Conservation (phyloP, 2,329 filamentous ascomycete genomes). For the Botrytis fabae region DNA sequence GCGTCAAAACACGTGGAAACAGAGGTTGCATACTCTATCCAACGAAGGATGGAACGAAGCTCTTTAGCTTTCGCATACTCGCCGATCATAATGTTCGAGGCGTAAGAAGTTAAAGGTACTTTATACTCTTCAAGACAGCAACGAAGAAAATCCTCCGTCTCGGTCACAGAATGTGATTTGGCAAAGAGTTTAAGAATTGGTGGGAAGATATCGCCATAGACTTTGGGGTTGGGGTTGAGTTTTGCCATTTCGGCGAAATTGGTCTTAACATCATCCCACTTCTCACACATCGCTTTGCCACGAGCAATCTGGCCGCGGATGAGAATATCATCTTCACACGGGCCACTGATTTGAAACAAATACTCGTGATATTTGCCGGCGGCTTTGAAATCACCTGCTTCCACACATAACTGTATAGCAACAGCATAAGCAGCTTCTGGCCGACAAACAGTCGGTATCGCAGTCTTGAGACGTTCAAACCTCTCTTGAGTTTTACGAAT, state of each 20-base stretch:
- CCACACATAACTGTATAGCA: conserved; percentile 40
- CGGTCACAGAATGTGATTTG: conserved; percentile 33
- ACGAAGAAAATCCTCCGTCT: conserved; percentile 38
- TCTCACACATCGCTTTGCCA: conserved; percentile 36
- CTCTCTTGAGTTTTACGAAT: conserved; percentile 31
- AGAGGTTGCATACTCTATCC: conserved; percentile 35
- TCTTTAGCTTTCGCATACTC: conserved; percentile 36
- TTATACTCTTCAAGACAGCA: conserved; percentile 30
- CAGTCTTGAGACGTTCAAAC: conserved; percentile 34
- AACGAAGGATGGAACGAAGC: conserved; percentile 35
- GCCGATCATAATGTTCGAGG: conserved; percentile 36
- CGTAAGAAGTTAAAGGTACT: conserved; percentile 30
- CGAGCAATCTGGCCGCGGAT: conserved; percentile 40
- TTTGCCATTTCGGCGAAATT: conserved; percentile 35
- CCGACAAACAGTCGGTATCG: conserved; percentile 24
- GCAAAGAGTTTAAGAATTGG: conserved; percentile 38
- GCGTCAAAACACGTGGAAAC: conserved; percentile 29
- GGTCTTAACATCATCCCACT: conserved; percentile 38
- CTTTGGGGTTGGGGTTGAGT: conserved; percentile 22
- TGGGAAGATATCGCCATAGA: conserved; percentile 32
- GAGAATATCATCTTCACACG: conserved; percentile 26
- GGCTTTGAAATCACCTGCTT: conserved; percentile 33
- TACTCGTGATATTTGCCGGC: conserved; percentile 33
- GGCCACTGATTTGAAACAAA: conserved; percentile 23
- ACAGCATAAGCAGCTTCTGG: conserved; percentile 36